Evolutionary conservation across 495 filamentous ascomycete species (phyloP), one percentile per base, ranked within the genome.

Genomic region (Penicillium verhagenii): DNA sequence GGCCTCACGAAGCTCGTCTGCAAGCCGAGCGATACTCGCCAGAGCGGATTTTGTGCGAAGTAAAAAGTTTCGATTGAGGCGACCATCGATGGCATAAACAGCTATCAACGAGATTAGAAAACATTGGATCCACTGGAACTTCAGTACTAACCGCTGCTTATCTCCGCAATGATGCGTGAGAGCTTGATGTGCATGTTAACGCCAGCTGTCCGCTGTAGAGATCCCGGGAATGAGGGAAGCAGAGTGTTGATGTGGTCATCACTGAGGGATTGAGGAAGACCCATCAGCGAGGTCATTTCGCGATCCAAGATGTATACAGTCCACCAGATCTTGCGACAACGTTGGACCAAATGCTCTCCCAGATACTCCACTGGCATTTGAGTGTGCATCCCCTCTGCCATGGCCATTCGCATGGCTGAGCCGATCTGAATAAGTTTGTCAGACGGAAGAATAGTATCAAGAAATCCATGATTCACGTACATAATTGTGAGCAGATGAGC

Each of bases 261-360:
- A 25, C 60, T 62, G 21, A 78, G 62, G 3, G 68, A 66, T 45
- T 74, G 68, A 14, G 74, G 73, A 10, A 76, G 42, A 3, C 73
- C 74, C 71, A 78, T 74, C 33, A 76, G 56, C 1, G 73, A 76
- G 11, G 73, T 71, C 72, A 75, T 74, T 50, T 74, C 69, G 13
- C 73, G 66, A 52, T 78, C 74, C 10, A 78, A 58, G 20, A 76
- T 64, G 52, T 78, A 78, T 1, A 76, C 61, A 0, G 74, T 78
- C 74, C 74, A 78, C 74, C 74, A 78, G 23, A 73, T 70, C 46
- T 69, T 66, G 52, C 74, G 65, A 37, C 64, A 72, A 45, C 74
- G 63, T 43, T 78, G 66, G 1, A 75, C 68, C 21, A 61, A 28
- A 6, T 53, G 38, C 29, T 73, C 64, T 7, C 67, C 69, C 0